Percentiles rank a stretch among this genome's conserved stretches.
Evolutionary conservation across 768 basidiomycete species (phyloP).

Genomic region (Serendipita vermifera): DNA sequence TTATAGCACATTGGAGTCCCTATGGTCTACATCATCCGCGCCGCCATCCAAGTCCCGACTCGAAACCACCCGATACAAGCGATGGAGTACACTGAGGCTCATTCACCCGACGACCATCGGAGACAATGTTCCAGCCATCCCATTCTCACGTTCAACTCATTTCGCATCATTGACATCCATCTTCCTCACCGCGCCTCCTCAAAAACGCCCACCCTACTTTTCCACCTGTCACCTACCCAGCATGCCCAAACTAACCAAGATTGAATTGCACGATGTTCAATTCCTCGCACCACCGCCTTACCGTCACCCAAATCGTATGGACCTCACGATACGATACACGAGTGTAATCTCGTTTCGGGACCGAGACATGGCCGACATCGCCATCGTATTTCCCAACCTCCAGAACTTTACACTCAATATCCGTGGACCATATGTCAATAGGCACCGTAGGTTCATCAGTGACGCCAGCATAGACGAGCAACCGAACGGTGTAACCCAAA

Average conservation of each 20-base stretch:
- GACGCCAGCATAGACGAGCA: not conserved
- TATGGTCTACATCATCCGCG: no score
- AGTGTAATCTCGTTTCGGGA: slow-evolving; percentile 7
- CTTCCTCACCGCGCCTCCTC: not conserved
- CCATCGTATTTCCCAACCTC: slow-evolving; percentile 3
- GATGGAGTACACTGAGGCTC: not conserved
- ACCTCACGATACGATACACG: not conserved
- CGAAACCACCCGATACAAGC: not conserved
- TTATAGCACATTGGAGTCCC: not conserved
- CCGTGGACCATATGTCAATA: slow-evolving; percentile 6
- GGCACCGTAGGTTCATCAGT: no score
- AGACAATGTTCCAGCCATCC: not conserved
- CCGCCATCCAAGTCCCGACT: not conserved
- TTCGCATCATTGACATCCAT: not conserved
- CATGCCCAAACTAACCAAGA: not conserved
- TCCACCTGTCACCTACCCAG: not conserved
- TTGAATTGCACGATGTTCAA: slow-evolving; percentile 2
- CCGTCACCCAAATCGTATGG: not conserved
- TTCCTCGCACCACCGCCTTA: not conserved
- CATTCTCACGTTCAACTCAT: not conserved
- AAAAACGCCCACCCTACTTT: not conserved
- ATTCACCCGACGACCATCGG: not conserved
- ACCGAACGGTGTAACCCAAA: not conserved
- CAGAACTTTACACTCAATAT: not conserved
- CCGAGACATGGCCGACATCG: slow-evolving; percentile 3